phyloP scores from a whole-genome alignment of 768 basidiomycete genomes.

The Boletus subparvulus region DNA sequence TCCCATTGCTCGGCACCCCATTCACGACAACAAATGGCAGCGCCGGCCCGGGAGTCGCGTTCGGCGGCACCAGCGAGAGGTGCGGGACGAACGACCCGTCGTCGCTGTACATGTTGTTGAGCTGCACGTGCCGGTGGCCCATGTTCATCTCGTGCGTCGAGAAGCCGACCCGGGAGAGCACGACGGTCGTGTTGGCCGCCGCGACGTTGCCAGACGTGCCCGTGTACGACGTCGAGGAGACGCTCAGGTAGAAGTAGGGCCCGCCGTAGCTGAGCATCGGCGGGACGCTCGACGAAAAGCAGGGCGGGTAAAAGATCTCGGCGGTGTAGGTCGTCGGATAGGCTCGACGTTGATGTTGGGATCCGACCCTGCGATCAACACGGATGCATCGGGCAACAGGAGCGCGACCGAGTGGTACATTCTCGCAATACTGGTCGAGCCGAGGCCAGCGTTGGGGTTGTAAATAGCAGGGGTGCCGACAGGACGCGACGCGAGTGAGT shows the following conservation, averaged over 20 bases:
- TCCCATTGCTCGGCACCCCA: conserved; percentile 82
- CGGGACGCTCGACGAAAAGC: conserved; percentile 79
- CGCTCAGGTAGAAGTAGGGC: conserved; percentile 66
- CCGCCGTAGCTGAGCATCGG: conserved; percentile 84
- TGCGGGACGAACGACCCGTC: conserved; percentile 78
- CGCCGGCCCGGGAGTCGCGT: conserved; percentile 86
- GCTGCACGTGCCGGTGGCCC: conserved; percentile 78
- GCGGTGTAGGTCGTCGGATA: conserved; percentile 80
- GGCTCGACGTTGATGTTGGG: conserved; percentile 82
- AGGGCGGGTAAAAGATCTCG: conserved; percentile 90
- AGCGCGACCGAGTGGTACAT: conserved; percentile 92
- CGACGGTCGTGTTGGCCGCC: conserved; percentile 72
- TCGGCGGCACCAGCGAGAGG: conserved; percentile 80
- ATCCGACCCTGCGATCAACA: conserved; percentile 90
- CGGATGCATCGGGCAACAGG: conserved; percentile 83
- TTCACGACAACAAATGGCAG: conserved; percentile 80
- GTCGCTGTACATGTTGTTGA: conserved; percentile 80
- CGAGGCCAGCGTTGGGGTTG: conserved; percentile 71
- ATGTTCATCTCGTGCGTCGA: conserved; percentile 88
- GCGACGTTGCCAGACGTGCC: conserved; percentile 62
- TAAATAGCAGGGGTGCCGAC: conserved; percentile 80
- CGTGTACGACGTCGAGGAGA: conserved; percentile 65
- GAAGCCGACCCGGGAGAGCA: conserved; percentile 81
- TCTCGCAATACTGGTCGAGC: conserved; percentile 64
- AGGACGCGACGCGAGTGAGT: conserved; percentile 79